These are phyloP conservation scores for Strigomonas culicis DNA, from an alignment of 208 protist species.

Conservation along the genomic window DNA sequence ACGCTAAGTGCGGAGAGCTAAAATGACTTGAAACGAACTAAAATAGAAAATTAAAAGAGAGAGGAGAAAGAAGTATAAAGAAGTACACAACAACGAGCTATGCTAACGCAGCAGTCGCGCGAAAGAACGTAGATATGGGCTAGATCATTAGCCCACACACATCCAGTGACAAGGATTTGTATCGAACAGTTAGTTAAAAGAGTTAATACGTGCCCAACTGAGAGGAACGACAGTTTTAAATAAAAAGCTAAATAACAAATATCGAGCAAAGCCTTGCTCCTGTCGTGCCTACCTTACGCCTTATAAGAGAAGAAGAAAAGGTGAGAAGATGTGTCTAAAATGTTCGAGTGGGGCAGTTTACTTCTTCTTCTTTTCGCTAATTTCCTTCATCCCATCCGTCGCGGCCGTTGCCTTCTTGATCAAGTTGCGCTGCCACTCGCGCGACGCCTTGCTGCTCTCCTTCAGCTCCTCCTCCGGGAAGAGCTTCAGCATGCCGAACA, in stretches of 20 bases:
- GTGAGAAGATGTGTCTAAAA: neutral
- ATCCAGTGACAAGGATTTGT: too few relatives aligned
- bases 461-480: conserved; percentile 78
- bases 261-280: neutral
- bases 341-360: too few relatives aligned
- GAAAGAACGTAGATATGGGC: too few relatives aligned
- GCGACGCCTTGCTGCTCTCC: conserved; percentile 61
- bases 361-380: conserved; percentile 10
- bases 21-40: neutral
- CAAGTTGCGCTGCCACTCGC: conserved; percentile 57
- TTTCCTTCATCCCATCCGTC: conserved; percentile 14
- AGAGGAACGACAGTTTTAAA: neutral
- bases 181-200: neutral
- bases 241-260: neutral
- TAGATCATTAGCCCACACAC: too few relatives aligned
- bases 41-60: neutral
- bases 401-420: conserved; percentile 21
- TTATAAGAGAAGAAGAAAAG: conserved; percentile 2
- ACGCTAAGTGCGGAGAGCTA: neutral
- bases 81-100: neutral
- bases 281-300: neutral
- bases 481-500: conserved; percentile 71
- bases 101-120: too few relatives aligned
- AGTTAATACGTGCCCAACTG: neutral
- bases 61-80: neutral